These are phyloP conservation scores for Yamadazyma olivae DNA, from an alignment of 805 yeast species.

Conservation along the genomic window DNA sequence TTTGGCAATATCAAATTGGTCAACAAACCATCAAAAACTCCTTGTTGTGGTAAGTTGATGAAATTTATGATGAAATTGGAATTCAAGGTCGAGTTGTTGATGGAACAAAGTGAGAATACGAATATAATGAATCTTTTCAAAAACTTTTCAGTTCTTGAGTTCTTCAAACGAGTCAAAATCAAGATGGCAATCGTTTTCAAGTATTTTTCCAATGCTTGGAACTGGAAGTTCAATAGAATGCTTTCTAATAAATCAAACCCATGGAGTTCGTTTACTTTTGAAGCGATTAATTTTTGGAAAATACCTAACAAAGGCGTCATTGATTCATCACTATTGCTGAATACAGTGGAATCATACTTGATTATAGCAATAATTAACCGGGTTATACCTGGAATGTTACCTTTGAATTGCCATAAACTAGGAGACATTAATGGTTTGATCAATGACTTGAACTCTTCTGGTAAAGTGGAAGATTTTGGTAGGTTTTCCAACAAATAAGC, in stretches of 20 bases:
- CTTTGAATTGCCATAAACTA: conserved; percentile 88
- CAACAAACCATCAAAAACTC: conserved; percentile 51
- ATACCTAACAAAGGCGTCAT: conserved; percentile 87
- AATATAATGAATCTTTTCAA: conserved; percentile 69
- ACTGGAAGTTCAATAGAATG: conserved; percentile 58
- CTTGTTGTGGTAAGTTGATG: conserved; percentile 70
- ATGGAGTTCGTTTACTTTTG: conserved; percentile 72
- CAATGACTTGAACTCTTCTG: conserved; percentile 61
- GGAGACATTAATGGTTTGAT: conserved; percentile 85
- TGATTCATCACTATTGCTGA: conserved; percentile 30
- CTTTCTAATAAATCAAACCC: conserved; percentile 84
- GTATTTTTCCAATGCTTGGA: conserved; percentile 47
- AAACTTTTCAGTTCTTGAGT: conserved; percentile 77
- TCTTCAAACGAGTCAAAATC: conserved; percentile 75
- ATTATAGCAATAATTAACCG: conserved; percentile 71
- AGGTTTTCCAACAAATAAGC: conserved; percentile 69
- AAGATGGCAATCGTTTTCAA: conserved; percentile 72
- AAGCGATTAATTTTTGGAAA: conserved; percentile 89
- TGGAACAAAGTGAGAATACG: conserved; percentile 42
- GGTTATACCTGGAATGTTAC: conserved; percentile 91
- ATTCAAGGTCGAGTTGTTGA: conserved; percentile 17
- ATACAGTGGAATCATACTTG: conserved; percentile 41
- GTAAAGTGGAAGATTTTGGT: conserved; percentile 47
- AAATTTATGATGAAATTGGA: conserved; percentile 54
- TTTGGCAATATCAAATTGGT: conserved; percentile 53